Evolutionary conservation across 139 green algal species (phyloP).

Genomic region (Volvox africanus): DNA sequence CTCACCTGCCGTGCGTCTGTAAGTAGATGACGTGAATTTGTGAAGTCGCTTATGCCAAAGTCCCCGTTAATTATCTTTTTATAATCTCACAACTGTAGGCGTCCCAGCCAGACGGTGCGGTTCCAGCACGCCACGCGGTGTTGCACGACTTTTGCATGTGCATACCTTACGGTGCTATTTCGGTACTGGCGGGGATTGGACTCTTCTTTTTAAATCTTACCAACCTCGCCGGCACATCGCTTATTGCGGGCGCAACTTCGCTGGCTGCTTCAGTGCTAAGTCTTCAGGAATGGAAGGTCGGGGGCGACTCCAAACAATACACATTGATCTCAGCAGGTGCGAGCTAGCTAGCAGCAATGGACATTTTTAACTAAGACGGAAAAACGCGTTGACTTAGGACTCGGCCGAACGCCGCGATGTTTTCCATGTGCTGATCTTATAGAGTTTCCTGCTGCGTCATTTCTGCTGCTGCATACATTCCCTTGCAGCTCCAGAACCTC

Average conservation of each 20-base stretch:
- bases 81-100: background rate
- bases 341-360: background rate
- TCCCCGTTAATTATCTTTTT: background rate
- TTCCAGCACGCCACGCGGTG: conserved; percentile 62
- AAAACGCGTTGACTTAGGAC: no score
- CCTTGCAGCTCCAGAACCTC: no score
- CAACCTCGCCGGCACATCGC: conserved; percentile 43
- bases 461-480: no score
- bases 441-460: no score
- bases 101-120: background rate
- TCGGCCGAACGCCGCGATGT: no score
- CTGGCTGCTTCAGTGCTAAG: conserved; percentile 59
- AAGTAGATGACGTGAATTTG: background rate
- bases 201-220: conserved; percentile 52
- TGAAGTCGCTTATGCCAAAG: background rate
- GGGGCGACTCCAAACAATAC: conserved; percentile 53
- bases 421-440: no score
- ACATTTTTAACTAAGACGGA: no score
- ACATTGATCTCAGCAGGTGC: conserved; percentile 65
- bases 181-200: conserved; percentile 66
- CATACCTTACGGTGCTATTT: conserved; percentile 79
- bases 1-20: conserved; percentile 32
- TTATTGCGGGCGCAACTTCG: conserved; percentile 39
- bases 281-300: conserved; percentile 68
- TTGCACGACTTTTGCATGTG: conserved; percentile 92